Conservation (phyloP, 164 flowering plant genomes). For the Protea cynaroides region DNA sequence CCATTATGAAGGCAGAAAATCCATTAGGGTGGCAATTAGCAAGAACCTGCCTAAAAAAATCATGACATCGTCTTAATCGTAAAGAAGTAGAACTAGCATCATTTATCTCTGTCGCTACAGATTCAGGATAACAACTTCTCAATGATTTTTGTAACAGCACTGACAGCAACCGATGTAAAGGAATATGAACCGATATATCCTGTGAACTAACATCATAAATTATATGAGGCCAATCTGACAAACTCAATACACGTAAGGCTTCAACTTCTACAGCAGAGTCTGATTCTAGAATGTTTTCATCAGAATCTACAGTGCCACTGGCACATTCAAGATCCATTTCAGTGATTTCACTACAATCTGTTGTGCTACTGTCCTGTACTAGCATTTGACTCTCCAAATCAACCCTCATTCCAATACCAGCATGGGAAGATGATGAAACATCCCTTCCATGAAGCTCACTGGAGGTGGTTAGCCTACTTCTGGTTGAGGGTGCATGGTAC, state of each 20-base stretch:
- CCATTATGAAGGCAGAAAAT: constrained; percentile 86
- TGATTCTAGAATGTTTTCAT: constrained; percentile 29
- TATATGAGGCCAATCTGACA: constrained; percentile 75
- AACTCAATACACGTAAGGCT: constrained; percentile 39
- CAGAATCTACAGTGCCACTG: constrained; percentile 11
- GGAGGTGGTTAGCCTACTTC: constrained; percentile 24
- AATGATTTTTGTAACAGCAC: constrained; percentile 54
- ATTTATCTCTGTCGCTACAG: constrained; percentile 14
- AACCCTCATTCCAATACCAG: constrained; percentile 13
- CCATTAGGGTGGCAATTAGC: constrained; percentile 71
- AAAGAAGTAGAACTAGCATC: constrained; percentile 18
- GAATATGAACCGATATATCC: constrained; percentile 77
- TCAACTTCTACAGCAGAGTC: constrained; percentile 34
- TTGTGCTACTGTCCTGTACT: constrained; percentile 14
- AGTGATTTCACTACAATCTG: constrained; percentile 13
- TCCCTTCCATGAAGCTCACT: constrained; percentile 20
- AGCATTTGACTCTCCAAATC: constrained; percentile 18
- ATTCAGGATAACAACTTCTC: constrained; percentile 48
- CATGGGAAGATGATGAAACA: constrained; percentile 13
- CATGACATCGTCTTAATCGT: constrained; percentile 18
- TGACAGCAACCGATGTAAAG: constrained; percentile 82
- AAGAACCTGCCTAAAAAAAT: constrained; percentile 54
- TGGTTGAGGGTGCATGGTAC: constrained; percentile 12
- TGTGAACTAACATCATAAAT: constrained; percentile 83
- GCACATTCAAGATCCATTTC: constrained; percentile 23